Evolutionary conservation across 352 stramenopile genomes (phyloP), one percentile per base, ranked within the genome.

Genomic region (Pythium phragmiticola): DNA sequence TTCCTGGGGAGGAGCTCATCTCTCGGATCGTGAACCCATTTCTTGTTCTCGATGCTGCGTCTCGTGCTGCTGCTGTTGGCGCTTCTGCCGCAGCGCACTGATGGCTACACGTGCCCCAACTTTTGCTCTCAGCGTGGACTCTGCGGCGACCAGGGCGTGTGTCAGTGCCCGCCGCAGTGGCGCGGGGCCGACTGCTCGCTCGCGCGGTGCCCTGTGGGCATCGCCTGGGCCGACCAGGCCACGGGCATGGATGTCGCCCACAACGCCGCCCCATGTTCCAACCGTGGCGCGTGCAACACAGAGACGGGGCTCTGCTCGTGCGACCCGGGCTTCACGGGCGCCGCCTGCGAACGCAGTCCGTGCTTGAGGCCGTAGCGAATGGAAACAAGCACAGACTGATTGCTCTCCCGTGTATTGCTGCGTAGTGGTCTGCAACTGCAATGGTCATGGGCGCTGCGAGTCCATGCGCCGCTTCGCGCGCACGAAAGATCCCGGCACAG

Each of bases 241-340:
- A 74, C 72, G 28, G 78, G 53, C 34, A 72, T 60, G 0, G 85
- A 96, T 43, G 48, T 66, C 16, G 93, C 88, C 19, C 94, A 98
- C 77, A 85, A 90, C 58, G 48, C 78, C 19, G 89, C 80, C 16
- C 79, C 94, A 70, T 98, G 94, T 63, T 96, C 88, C 2, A 98
- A 98, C 60, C 74, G 81, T 7, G 86, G 88, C 43, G 43, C 45
- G 5, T 96, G 87, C 59, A 73, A 92, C 61, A 57, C 65, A 1
- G 72, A 81, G 11, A 76, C 78, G 0, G 88, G 88, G 4, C 41
- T 71, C 13, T 96, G 88, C 64, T 59, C 59, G 4, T 96, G 88
- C 23, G 70, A 83, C 45, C 4, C 71, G 7, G 88, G 88, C 17
- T 96, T 93, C 72, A 90, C 78, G 17, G 87, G 87, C n/a, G 70